phyloP scores from a whole-genome alignment of 2,329 filamentous ascomycete genomes.

The Microcyclosporella mali region DNA sequence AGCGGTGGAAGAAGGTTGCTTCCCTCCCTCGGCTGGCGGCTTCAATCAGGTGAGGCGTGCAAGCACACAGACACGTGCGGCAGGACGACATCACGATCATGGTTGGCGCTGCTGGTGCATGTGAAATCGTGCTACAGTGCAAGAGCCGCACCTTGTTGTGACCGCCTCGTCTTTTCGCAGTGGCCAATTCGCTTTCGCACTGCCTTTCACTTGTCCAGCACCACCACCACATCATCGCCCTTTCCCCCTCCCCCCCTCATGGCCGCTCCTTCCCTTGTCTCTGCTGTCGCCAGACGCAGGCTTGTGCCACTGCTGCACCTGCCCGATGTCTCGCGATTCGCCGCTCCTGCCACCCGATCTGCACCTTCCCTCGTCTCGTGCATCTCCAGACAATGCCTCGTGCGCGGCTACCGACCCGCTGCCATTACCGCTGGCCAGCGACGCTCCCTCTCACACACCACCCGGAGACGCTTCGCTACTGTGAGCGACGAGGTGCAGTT shows the following conservation, averaged over 20 bases:
- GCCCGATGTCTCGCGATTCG: constrained; percentile 9
- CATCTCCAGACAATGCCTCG: constrained; percentile 14
- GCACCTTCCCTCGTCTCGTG: neutral
- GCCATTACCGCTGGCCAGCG: constrained; percentile 30
- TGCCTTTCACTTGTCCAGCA: too few relatives aligned
- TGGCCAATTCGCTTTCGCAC: too few relatives aligned
- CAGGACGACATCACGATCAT: too few relatives aligned
- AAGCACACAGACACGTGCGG: too few relatives aligned
- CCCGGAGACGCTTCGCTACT: constrained; percentile 21
- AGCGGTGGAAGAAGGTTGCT: too few relatives aligned
- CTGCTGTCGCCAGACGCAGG: constrained; percentile 17
- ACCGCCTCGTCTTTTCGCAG: too few relatives aligned
- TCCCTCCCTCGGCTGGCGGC: too few relatives aligned
- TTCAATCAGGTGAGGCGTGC: too few relatives aligned
- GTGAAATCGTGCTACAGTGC: too few relatives aligned
- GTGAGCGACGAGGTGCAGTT: constrained; percentile 39
- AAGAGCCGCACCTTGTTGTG: too few relatives aligned
- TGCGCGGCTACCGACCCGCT: constrained; percentile 27
- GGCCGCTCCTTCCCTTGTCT: constrained; percentile 20
- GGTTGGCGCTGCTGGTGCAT: too few relatives aligned
- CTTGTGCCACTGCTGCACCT: constrained; percentile 13
- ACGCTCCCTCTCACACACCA: neutral
- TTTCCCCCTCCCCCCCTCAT: constrained; percentile 4
- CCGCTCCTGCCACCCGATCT: constrained; percentile 3
- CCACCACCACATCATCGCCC: too few relatives aligned